Evolutionary conservation across 106 monocot genomes (phyloP).

Genomic region (Amphibolis antarctica): DNA sequence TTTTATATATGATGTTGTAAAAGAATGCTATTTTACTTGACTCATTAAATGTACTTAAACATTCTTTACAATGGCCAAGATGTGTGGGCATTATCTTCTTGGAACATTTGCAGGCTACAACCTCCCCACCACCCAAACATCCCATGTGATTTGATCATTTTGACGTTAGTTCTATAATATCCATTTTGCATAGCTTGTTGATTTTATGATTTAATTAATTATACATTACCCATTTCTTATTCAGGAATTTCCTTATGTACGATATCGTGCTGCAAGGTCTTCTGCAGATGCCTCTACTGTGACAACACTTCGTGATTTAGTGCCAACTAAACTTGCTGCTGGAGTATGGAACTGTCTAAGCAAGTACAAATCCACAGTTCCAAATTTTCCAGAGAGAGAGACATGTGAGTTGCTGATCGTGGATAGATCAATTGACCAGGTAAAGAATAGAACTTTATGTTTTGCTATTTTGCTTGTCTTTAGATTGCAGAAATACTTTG

Average conservation of each 20-base stretch:
- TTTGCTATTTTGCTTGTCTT: not conserved
- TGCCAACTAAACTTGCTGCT: constrained; percentile 95
- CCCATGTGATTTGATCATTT: no score
- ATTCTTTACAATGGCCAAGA: no score
- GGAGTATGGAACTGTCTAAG: constrained; percentile 69
- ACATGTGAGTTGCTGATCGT: constrained; percentile 95
- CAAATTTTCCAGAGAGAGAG: constrained; percentile 76
- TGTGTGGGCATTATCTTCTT: no score
- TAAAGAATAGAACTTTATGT: constrained; percentile 7
- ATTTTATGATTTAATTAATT: not conserved
- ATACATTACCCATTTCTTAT: not conserved
- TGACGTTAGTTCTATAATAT: no score
- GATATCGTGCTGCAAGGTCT: constrained; percentile 85
- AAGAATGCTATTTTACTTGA: no score
- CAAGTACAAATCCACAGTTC: constrained; percentile 55
- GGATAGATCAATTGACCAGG: constrained; percentile 92
- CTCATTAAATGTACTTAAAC: no score
- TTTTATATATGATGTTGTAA: no score
- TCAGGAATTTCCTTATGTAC: constrained; percentile 95
- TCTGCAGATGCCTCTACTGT: constrained; percentile 64
- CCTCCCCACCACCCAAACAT: no score
- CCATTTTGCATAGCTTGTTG: no score
- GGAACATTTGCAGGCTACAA: no score
- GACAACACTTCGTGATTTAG: constrained; percentile 77
- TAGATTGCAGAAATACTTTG: not conserved